phyloP scores from a whole-genome alignment of 371 early-diverging fungal species.

The Mucor lusitanicus region DNA sequence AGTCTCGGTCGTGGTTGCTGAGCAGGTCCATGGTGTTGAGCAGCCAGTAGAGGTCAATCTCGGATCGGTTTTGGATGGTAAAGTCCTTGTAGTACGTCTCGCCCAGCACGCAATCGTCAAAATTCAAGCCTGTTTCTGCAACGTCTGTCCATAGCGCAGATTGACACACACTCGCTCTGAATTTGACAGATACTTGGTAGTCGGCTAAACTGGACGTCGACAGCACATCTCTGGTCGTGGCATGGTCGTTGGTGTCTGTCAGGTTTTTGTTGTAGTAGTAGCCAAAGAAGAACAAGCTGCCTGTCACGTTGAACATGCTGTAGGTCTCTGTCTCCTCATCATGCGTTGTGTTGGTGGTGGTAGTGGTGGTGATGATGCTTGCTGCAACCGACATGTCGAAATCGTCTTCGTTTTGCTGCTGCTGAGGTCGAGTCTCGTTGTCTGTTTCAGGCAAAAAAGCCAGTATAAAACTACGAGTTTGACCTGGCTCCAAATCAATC shows the following conservation, averaged over 20 bases:
- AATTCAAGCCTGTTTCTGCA: slow-evolving; percentile 85
- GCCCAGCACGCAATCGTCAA: slow-evolving; percentile 92
- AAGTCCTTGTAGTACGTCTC: slow-evolving; percentile 89
- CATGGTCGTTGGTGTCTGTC: neutral
- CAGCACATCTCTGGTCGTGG: slow-evolving; percentile 22
- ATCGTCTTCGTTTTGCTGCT: slow-evolving; percentile 12
- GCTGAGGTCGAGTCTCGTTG: slow-evolving; percentile 12
- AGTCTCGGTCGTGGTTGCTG: slow-evolving; percentile 46
- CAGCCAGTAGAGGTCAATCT: slow-evolving; percentile 89
- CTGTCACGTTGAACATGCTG: slow-evolving; percentile 79
- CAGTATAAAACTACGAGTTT: slow-evolving; percentile 68
- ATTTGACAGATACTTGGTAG: slow-evolving; percentile 74
- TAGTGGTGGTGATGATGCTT: neutral
- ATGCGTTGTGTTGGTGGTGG: neutral
- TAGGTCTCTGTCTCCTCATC: slow-evolving; percentile 31
- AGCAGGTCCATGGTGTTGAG: slow-evolving; percentile 71
- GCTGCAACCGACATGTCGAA: slow-evolving; percentile 5
- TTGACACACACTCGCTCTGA: slow-evolving; percentile 82
- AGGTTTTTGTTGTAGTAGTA: slow-evolving; percentile 45
- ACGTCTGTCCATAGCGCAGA: slow-evolving; percentile 91
- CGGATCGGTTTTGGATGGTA: slow-evolving; percentile 88
- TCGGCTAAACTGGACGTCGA: slow-evolving; percentile 50
- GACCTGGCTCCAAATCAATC: slow-evolving; percentile 63
- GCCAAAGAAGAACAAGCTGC: slow-evolving; percentile 84
- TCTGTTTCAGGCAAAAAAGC: slow-evolving; percentile 70